phyloP scores from a whole-genome alignment of 1,284 basidiomycete genomes.

The Trichosporon ovoides region DNA sequence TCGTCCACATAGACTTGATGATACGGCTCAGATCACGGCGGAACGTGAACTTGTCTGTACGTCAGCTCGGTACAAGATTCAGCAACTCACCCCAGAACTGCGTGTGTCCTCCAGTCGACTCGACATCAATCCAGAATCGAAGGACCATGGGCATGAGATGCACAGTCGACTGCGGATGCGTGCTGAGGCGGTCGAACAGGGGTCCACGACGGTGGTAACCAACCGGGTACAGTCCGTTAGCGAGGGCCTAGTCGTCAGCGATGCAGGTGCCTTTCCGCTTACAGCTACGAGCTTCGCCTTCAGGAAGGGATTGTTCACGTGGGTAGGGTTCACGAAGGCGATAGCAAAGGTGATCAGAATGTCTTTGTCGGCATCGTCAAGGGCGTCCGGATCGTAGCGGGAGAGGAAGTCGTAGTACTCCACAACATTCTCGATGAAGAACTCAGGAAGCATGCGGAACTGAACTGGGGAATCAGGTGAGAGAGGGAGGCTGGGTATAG shows the following conservation, averaged over 20 bases:
- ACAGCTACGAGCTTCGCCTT: conserved; percentile 97
- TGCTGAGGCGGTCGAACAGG: conserved; percentile 74
- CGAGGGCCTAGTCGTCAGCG: conserved; percentile 60
- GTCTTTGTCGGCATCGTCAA: conserved; percentile 74
- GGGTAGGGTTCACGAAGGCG: conserved; percentile 90
- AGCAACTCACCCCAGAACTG: conserved; percentile 80
- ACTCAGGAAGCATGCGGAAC: conserved; percentile 90
- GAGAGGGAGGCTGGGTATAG: conserved; percentile 66
- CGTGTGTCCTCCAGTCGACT: conserved; percentile 92
- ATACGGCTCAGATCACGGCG: conserved; percentile 80
- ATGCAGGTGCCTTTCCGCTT: conserved; percentile 22
- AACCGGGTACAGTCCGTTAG: conserved; percentile 72
- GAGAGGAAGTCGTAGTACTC: conserved; percentile 81
- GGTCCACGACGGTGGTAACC: conserved; percentile 71
- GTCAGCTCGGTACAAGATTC: background rate
- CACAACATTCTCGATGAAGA: conserved; percentile 88
- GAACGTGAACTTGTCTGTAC: conserved; percentile 39
- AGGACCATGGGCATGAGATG: conserved; percentile 88
- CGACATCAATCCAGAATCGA: conserved; percentile 96
- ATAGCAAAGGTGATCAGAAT: conserved; percentile 86
- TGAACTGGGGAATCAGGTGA: conserved; percentile 74
- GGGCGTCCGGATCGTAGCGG: conserved; percentile 68
- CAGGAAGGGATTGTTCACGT: conserved; percentile 97
- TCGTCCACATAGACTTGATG: conserved; percentile 82
- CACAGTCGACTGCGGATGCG: conserved; percentile 75